Evolutionary conservation across 768 basidiomycete species (phyloP).

Genomic region (Porphyrellus cyaneotinctus): DNA sequence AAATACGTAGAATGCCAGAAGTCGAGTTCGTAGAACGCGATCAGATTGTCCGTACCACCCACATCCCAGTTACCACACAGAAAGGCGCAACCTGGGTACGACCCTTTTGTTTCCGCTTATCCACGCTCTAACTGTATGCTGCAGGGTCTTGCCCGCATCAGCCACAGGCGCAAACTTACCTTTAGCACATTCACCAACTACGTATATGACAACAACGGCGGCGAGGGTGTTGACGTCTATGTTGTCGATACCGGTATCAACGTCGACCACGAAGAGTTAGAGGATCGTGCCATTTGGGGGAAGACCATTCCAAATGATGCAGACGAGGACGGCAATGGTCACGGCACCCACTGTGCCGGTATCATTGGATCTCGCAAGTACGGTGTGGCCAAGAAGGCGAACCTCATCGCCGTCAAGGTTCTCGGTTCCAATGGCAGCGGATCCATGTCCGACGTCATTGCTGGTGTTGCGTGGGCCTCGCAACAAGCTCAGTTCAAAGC

Average conservation of each 20-base stretch:
- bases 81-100: slow-evolving; percentile 82
- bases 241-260: slow-evolving; percentile 90
- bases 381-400: slow-evolving; percentile 93
- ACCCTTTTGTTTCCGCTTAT: background rate
- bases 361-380: slow-evolving; percentile 93
- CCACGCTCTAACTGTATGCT: slow-evolving; percentile 8
- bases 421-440: slow-evolving; percentile 94
- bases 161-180: slow-evolving; percentile 72
- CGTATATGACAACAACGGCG: slow-evolving; percentile 64
- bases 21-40: slow-evolving; percentile 92
- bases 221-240: slow-evolving; percentile 91
- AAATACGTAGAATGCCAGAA: slow-evolving; percentile 79
- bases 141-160: slow-evolving; percentile 93
- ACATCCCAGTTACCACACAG: slow-evolving; percentile 39
- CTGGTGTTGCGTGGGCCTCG: slow-evolving; percentile 82
- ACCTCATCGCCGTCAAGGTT: slow-evolving; percentile 88
- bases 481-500: slow-evolving; percentile 49
- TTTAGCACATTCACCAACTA: slow-evolving; percentile 86
- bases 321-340: slow-evolving; percentile 92
- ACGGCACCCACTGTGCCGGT: slow-evolving; percentile 93
- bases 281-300: slow-evolving; percentile 89
- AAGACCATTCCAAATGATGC: slow-evolving; percentile 86
- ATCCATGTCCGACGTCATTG: slow-evolving; percentile 90
- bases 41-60: slow-evolving; percentile 79
- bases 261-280: slow-evolving; percentile 77